Evolutionary conservation across 768 basidiomycete species (phyloP), one percentile per base, ranked within the genome.

Genomic region (Leucogyrophana mollusca): DNA sequence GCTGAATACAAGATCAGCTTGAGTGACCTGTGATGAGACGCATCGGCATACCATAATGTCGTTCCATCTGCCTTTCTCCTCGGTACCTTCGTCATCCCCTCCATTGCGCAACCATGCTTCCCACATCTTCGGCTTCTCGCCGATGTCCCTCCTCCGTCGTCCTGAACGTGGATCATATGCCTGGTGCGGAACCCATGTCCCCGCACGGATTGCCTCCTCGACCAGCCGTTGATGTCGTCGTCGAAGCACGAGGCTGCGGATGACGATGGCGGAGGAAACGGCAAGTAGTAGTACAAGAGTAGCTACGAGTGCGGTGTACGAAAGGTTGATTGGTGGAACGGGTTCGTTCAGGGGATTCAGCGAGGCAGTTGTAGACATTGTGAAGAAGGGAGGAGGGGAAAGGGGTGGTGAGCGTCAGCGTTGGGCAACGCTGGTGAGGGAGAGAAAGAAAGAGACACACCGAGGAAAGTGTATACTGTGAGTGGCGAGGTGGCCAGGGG

Each of bases 211-310:
- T 14, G 82, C 83, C 49, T 85, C 81, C 43, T 78, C 81, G 24
- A 85, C 68, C 56, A 81, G 59, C 5, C 71, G 73, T 14, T 78
- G 74, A 46, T 82, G 80, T 3, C 85, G 75, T 11, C 82, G 66
- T 3, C 85, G 74, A n/a, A 86, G 70, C 33, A 85, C 50, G 47
- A 85, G 73, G 17, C 82, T 85, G 27, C 85, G 81, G 37, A 78
- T 53, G 49, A 87, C 76, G 57, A 87, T 84, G 10, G 82, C 82
- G 2, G 77, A 77, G 8, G 83, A 84, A n/a, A 87, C 78, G 33
- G 73, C 70, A 18, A 87, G 74, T 16, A 87, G 76, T 17, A 86
- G 77, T 49, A 86, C 74, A 41, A 87, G 76, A 2, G 85, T 86
- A 3, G 85, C 84, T 71, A 46, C 14, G 40, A 79, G 71, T 50